Conservation (phyloP, 2,329 filamentous ascomycete genomes). For the Fusarium piperis region DNA sequence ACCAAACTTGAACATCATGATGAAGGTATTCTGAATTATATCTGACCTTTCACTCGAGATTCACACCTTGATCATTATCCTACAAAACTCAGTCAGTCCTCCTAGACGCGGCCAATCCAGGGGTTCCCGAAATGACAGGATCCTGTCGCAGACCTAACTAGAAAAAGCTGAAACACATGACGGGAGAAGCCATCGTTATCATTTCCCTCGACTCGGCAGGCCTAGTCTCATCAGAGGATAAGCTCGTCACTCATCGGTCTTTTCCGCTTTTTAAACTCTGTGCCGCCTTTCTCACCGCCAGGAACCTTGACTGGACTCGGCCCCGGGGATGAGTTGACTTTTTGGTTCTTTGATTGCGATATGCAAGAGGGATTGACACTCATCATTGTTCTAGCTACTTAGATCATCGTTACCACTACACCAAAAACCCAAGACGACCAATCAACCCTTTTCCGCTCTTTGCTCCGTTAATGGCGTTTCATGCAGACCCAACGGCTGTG, state of each 20-base stretch:
- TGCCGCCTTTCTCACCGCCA: neutral
- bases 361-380: conserved; percentile 13
- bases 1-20: too few species aligned
- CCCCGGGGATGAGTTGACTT: conserved; percentile 8
- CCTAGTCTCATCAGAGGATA: neutral
- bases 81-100: neutral
- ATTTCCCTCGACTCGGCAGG: neutral
- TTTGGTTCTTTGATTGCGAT: conserved; percentile 21
- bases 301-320: neutral
- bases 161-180: neutral
- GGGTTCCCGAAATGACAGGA: conserved; percentile 41
- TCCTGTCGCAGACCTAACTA: conserved; percentile 17
- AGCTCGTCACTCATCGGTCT: neutral
- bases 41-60: neutral
- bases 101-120: neutral
- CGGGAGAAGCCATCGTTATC: neutral
- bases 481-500: conserved; percentile 17
- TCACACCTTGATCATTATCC: neutral
- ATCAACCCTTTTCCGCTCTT: neutral
- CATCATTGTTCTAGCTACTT: neutral
- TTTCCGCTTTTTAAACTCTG: neutral
- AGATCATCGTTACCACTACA: conserved; percentile 17
- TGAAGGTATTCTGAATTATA: neutral
- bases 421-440: neutral
- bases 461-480: conserved; percentile 1